A percentile compares a stretch with the other conserved stretches of the same genome.
Conservation (phyloP, 1,139 yeast species). For the Maudiozyma humilis region DNA sequence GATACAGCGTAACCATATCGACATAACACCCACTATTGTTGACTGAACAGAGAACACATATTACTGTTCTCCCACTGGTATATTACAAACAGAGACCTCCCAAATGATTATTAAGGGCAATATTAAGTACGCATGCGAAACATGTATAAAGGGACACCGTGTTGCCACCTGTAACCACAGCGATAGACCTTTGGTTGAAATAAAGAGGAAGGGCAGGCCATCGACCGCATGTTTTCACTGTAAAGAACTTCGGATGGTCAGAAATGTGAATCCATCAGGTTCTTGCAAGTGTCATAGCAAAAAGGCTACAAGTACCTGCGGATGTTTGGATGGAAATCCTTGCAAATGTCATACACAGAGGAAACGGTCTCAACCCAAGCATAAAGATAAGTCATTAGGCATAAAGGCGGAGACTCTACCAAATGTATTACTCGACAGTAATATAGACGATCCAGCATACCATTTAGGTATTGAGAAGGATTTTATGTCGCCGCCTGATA, state of each 20-base stretch:
- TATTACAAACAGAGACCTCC: not conserved
- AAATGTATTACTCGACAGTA: not conserved
- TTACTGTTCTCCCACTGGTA: too few relatives aligned
- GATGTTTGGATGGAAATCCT: slow-evolving; percentile 8
- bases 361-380: slow-evolving; percentile 2
- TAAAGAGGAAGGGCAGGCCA: slow-evolving; percentile 93
- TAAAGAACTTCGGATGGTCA: slow-evolving; percentile 63
- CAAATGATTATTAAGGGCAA: slow-evolving; percentile 85
- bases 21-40: too few relatives aligned
- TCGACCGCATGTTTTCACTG: slow-evolving; percentile 87
- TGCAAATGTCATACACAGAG: slow-evolving; percentile 12
- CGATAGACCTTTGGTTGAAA: slow-evolving; percentile 78
- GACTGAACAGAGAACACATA: too few relatives aligned
- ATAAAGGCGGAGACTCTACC: too few relatives aligned
- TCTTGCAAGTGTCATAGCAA: slow-evolving; percentile 63
- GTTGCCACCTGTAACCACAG: slow-evolving; percentile 88
- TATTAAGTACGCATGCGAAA: slow-evolving; percentile 87
- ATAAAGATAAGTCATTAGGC: too few relatives aligned
- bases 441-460: not conserved
- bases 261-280: slow-evolving; percentile 54
- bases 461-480: not conserved
- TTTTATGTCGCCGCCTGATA: not conserved
- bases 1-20: too few relatives aligned
- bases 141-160: slow-evolving; percentile 91
- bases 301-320: slow-evolving; percentile 28